Conservation (phyloP, 2,329 filamentous ascomycete genomes). For the Arthroderma sp. region DNA sequence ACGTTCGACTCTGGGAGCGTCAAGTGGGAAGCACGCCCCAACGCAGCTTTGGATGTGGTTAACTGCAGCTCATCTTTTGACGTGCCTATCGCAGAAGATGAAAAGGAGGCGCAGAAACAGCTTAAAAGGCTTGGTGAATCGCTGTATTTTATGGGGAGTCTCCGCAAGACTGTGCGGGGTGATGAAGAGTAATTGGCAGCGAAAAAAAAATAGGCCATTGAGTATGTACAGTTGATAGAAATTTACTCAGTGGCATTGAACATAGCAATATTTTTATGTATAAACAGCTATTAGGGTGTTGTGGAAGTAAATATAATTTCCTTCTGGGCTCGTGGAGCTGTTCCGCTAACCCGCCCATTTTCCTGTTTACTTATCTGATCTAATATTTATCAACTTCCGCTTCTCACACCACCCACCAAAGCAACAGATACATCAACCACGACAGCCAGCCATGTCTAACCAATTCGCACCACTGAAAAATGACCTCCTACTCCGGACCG, state of each 20-base stretch:
- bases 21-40: constrained; percentile 19
- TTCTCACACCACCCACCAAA: not conserved
- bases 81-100: constrained; percentile 17
- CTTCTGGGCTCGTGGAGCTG: not conserved
- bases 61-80: constrained; percentile 23
- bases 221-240: not conserved
- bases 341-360: not conserved
- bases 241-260: not conserved
- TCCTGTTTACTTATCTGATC: not conserved
- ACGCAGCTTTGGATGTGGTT: constrained; percentile 18
- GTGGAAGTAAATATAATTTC: not conserved
- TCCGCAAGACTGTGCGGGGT: constrained; percentile 26
- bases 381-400: not conserved
- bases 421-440: not conserved
- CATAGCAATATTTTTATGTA: not conserved
- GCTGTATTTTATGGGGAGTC: constrained; percentile 30
- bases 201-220: not conserved
- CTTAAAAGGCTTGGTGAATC: constrained; percentile 21
- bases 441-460: constrained; percentile 12
- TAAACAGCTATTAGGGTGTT: not conserved
- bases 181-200: constrained; percentile 16
- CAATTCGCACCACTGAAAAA: constrained; percentile 76
- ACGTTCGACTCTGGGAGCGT: constrained; percentile 17
- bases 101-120: constrained; percentile 23
- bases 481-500: constrained; percentile 79